Percentiles rank a stretch among this genome's conserved stretches.
These are phyloP conservation scores for Mycena albidolilacea DNA, from an alignment of 768 basidiomycete species.

Conservation along the genomic window DNA sequence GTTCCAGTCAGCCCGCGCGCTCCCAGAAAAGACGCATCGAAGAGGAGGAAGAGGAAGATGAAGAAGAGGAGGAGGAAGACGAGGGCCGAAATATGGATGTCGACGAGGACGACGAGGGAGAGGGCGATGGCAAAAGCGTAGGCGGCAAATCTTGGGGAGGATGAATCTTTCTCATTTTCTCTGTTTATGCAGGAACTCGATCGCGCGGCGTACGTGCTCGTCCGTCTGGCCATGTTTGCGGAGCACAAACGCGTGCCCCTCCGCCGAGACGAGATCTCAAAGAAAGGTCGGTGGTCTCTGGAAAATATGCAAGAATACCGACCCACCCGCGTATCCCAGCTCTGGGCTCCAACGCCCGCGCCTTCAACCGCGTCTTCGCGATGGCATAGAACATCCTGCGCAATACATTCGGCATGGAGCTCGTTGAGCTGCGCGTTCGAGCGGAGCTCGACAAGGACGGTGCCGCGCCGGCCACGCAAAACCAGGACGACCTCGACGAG, in stretches of 20 bases:
- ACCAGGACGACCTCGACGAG: slow-evolving; percentile 63
- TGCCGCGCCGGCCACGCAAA: slow-evolving; percentile 47
- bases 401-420: no score
- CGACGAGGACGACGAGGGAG: slow-evolving; percentile 53
- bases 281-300: slow-evolving; percentile 71
- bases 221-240: slow-evolving; percentile 84
- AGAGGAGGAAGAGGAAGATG: slow-evolving; percentile 48
- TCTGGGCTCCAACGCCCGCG: slow-evolving; percentile 57
- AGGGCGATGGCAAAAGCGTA: slow-evolving; percentile 44
- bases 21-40: slow-evolving; percentile 46
- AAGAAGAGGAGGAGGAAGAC: slow-evolving; percentile 54
- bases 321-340: slow-evolving; percentile 44
- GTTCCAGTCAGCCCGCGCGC: slow-evolving; percentile 58
- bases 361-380: slow-evolving; percentile 76
- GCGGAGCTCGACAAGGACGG: slow-evolving; percentile 66
- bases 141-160: slow-evolving; percentile 12
- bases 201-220: slow-evolving; percentile 78
- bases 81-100: slow-evolving; percentile 53
- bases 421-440: slow-evolving; percentile 34
- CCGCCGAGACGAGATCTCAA: slow-evolving; percentile 85
- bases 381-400: slow-evolving; percentile 76
- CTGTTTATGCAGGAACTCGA: slow-evolving; percentile 65
- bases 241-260: slow-evolving; percentile 80
- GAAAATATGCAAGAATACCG: no score
- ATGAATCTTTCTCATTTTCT: no score